phyloP scores from a whole-genome alignment of 2,329 filamentous ascomycete genomes.

The Emmonsiellopsis sp. region DNA sequence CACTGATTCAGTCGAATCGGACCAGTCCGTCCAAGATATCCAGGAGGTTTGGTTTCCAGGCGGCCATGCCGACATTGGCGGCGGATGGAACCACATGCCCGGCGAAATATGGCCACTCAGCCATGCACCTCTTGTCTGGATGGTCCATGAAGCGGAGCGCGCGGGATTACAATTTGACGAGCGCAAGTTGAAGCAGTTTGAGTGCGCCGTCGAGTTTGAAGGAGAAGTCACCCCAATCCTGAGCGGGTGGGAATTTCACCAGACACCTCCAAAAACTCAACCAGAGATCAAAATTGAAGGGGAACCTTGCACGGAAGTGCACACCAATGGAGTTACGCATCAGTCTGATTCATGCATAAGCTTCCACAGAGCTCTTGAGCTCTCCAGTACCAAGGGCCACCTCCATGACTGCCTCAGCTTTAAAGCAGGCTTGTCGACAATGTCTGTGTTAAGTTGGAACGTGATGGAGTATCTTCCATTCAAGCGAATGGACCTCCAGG shows the following conservation, averaged over 20 bases:
- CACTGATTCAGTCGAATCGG: slow-evolving; percentile 16
- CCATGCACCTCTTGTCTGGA: slow-evolving; percentile 45
- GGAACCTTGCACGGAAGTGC: neutral
- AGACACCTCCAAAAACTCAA: neutral
- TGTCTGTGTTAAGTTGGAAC: slow-evolving; percentile 59
- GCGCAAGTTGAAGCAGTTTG: slow-evolving; percentile 56
- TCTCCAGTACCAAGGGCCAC: slow-evolving; percentile 42
- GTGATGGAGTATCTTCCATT: slow-evolving; percentile 77
- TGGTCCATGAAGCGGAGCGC: slow-evolving; percentile 44
- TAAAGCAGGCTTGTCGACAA: slow-evolving; percentile 45
- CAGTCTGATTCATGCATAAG: slow-evolving; percentile 20
- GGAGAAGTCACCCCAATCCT: slow-evolving; percentile 27
- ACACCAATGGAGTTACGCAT: slow-evolving; percentile 13
- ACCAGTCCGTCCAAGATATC: slow-evolving; percentile 31
- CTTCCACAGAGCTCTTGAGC: slow-evolving; percentile 52
- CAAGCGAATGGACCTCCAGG: slow-evolving; percentile 65
- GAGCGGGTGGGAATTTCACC: slow-evolving; percentile 4
- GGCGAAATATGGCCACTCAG: slow-evolving; percentile 30
- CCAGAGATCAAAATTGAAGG: slow-evolving; percentile 3
- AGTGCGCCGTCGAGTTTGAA: slow-evolving; percentile 46
- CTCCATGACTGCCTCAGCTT: slow-evolving; percentile 66
- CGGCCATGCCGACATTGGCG: slow-evolving; percentile 45
- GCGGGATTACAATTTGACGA: slow-evolving; percentile 64
- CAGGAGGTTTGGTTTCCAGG: slow-evolving; percentile 49
- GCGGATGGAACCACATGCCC: slow-evolving; percentile 38